These are phyloP conservation scores for Peronospora tabacina DNA, from an alignment of 352 stramenopile species.

Conservation along the genomic window DNA sequence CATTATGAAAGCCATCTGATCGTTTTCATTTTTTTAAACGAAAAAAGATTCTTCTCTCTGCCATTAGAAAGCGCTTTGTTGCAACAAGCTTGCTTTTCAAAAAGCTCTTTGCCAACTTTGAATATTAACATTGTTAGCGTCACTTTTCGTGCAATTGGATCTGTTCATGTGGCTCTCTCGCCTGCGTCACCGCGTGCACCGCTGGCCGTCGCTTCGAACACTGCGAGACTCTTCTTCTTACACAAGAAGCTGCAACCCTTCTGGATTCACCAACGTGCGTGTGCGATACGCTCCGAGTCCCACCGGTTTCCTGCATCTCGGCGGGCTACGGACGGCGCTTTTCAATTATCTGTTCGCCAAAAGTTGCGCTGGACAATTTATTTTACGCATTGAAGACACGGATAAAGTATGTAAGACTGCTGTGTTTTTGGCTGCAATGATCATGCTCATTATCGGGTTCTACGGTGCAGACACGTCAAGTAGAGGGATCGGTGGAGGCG, in stretches of 20 bases:
- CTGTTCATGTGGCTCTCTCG: conserved; percentile 22
- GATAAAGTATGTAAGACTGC: conserved; percentile 51
- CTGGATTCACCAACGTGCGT: conserved; percentile 29
- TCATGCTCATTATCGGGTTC: conserved; percentile 5
- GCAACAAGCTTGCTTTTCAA: background rate
- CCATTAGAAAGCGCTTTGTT: too few species aligned
- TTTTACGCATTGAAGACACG: conserved; percentile 90
- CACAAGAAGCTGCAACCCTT: background rate
- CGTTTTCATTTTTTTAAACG: too few species aligned
- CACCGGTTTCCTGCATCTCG: conserved; percentile 87
- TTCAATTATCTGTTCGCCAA: conserved; percentile 92
- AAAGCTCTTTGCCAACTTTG: background rate
- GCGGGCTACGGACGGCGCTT: conserved; percentile 85
- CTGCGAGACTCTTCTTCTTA: conserved; percentile 20
- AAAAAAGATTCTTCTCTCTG: too few species aligned
- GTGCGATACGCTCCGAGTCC: conserved; percentile 87
- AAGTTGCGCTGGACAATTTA: conserved; percentile 72
- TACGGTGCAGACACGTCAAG: conserved; percentile 57
- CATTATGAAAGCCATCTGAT: too few species aligned
- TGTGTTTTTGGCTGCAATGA: background rate
- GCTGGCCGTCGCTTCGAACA: conserved; percentile 4
- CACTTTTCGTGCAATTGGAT: conserved; percentile 14
- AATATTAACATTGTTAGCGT: background rate
- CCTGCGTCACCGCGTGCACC: conserved; percentile 10
- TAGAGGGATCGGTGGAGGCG: conserved; percentile 76